These are phyloP conservation scores for Xylaria polymorpha DNA, from an alignment of 2,329 filamentous ascomycete species.

Conservation along the genomic window DNA sequence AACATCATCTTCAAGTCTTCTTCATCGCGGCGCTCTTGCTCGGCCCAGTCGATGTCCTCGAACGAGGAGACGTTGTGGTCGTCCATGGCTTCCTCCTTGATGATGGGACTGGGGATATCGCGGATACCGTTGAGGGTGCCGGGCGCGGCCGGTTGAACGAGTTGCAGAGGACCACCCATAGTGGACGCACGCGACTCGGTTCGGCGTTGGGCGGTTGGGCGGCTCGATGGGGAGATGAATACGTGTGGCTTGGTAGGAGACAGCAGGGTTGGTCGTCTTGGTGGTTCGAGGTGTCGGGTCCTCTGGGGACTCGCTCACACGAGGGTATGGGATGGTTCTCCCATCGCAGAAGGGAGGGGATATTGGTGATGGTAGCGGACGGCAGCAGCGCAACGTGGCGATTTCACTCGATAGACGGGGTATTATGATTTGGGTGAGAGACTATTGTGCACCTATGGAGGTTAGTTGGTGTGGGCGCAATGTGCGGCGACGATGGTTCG, in stretches of 20 bases:
- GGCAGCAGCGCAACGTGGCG: conserved; percentile 1
- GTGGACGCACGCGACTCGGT: conserved; percentile 12
- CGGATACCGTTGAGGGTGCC: conserved; percentile 32
- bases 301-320: conserved; percentile 28
- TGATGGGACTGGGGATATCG: conserved; percentile 36
- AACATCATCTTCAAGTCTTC: conserved; percentile 57
- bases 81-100: conserved; percentile 47
- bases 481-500: neutral
- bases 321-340: conserved; percentile 29
- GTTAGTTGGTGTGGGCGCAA: conserved; percentile 10
- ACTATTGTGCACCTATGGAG: conserved; percentile 6
- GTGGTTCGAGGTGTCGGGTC: conserved; percentile 7
- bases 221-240: conserved; percentile 1
- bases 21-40: conserved; percentile 48
- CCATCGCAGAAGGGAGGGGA: conserved; percentile 31
- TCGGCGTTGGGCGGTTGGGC: neutral
- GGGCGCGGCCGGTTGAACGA: conserved; percentile 30
- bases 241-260: neutral
- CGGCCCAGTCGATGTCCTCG: conserved; percentile 46
- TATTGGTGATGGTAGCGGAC: neutral
- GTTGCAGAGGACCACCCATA: conserved; percentile 29
- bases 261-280: neutral
- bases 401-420: neutral
- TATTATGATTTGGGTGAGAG: neutral
- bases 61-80: conserved; percentile 41